These are phyloP conservation scores for Triticum turgidum DNA, from an alignment of 176 grass and related monocot species.

Conservation along the genomic window DNA sequence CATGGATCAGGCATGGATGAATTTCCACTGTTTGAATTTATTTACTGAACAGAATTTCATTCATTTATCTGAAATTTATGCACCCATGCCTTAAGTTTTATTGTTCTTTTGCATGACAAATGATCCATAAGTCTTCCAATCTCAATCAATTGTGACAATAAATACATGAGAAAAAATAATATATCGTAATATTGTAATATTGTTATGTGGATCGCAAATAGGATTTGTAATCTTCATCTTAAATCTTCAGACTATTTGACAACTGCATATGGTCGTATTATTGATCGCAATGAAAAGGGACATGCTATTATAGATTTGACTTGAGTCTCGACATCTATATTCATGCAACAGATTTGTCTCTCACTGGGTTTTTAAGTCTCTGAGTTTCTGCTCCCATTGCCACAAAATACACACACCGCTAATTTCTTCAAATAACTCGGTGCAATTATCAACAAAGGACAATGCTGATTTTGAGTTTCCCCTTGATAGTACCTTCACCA, in stretches of 20 bases:
- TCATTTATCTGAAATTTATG: background rate
- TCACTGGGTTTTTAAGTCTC: background rate
- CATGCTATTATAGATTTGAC: too few species aligned
- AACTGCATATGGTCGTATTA: background rate
- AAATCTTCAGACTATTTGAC: background rate
- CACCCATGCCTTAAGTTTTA: background rate
- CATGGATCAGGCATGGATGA: background rate
- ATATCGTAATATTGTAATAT: background rate
- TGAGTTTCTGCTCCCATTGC: background rate
- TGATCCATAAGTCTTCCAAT: background rate
- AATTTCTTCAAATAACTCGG: too few species aligned
- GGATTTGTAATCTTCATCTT: too few species aligned
- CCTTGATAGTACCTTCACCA: too few species aligned
- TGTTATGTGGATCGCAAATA: background rate
- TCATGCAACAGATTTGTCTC: background rate
- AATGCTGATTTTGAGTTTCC: too few species aligned
- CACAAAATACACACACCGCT: background rate
- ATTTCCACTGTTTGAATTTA: background rate
- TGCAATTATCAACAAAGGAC: too few species aligned
- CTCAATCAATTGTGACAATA: background rate
- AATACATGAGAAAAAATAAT: background rate
- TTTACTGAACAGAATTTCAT: background rate
- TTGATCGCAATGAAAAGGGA: too few species aligned
- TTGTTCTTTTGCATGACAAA: background rate
- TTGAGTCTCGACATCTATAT: too few species aligned